Conservation (phyloP, 2,329 filamentous ascomycete species). For the Beauveria pseudobassiana region DNA sequence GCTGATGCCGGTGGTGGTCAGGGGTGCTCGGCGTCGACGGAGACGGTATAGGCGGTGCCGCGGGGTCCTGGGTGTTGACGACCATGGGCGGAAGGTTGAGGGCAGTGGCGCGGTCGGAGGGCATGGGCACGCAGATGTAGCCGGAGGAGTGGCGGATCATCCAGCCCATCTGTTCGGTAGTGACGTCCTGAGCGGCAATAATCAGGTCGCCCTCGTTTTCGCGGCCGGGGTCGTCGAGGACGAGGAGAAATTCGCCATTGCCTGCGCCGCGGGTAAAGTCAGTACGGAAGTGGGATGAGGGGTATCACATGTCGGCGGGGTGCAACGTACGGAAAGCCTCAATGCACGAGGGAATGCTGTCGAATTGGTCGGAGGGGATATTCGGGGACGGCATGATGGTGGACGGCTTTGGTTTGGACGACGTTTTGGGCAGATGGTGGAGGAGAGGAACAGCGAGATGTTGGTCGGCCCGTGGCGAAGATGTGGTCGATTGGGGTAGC, state of each 20-base stretch:
- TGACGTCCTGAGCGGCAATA: constrained; percentile 79
- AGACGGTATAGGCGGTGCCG: constrained; percentile 87
- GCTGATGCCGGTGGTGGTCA: constrained; percentile 81
- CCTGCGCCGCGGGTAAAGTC: constrained; percentile 32
- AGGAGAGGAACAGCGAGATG: background rate
- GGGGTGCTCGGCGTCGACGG: constrained; percentile 69
- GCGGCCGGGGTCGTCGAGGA: constrained; percentile 84
- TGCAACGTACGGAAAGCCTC: constrained; percentile 52
- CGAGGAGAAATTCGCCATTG: constrained; percentile 87
- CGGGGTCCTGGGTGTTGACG: constrained; percentile 64
- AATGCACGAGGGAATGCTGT: constrained; percentile 58
- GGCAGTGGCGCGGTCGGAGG: constrained; percentile 56
- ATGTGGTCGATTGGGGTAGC: background rate
- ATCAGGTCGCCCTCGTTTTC: constrained; percentile 99
- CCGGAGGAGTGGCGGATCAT: constrained; percentile 88
- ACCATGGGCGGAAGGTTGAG: constrained; percentile 91
- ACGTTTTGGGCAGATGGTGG: background rate
- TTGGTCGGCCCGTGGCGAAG: background rate
- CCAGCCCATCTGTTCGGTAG: constrained; percentile 88
- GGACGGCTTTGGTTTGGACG: background rate
- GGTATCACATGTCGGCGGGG: constrained; percentile 2
- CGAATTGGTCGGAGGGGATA: constrained; percentile 48
- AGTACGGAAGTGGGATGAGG: background rate
- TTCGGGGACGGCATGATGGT: constrained; percentile 41
- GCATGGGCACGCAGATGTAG: constrained; percentile 82